Evolutionary conservation across 768 basidiomycete species (phyloP), one percentile per base, ranked within the genome.

Genomic region (Mycena galericulata): DNA sequence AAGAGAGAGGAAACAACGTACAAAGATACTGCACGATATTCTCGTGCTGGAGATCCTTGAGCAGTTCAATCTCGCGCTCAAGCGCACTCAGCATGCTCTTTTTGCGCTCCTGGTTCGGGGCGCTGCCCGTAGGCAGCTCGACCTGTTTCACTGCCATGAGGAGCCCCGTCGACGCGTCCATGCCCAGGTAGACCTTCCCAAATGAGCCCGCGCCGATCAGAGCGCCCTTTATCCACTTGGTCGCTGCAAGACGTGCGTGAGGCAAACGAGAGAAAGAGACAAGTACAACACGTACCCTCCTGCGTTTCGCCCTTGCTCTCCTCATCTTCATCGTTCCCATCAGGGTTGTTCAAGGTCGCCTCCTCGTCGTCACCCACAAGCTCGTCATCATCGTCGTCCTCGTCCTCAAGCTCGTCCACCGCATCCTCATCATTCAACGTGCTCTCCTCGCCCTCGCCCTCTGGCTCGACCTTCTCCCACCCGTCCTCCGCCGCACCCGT

Each of bases 131-230:
- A 0, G 95, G 93, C 30, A 98, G 87, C 75, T 97, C 94, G 47
- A 98, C 96, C 85, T 98, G 96, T 82, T 98, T 98, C 71, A 98
- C 96, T 41, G 96, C 96, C 96, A 98, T 98, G 69, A 98, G 85
- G 24, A 96, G 82, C 27, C 96, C 96, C 55, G 87, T 93, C 22
- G 92, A 87, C 1, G 95, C 94, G 79, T 97, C 96, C 95, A 98
- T 96, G 36, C 95, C 96, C 12, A 98, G 89, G 79, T 95, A 98
- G 41, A 98, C 96, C 75, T 95, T 95, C 57, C 96, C 96, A 75
- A 97, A 97, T 0, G 96, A 97, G 4, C 95, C 96, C 49, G 95
- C 92, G 68, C 97, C 96, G 70, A 98, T 97, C 72, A 98, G 87
- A 12, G 96, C 96, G 53, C 96, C 96, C 73, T 97, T 97, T 81